Evolutionary conservation across 75 land plant species (phyloP).

Genomic region (Cunninghamia lanceolata): DNA sequence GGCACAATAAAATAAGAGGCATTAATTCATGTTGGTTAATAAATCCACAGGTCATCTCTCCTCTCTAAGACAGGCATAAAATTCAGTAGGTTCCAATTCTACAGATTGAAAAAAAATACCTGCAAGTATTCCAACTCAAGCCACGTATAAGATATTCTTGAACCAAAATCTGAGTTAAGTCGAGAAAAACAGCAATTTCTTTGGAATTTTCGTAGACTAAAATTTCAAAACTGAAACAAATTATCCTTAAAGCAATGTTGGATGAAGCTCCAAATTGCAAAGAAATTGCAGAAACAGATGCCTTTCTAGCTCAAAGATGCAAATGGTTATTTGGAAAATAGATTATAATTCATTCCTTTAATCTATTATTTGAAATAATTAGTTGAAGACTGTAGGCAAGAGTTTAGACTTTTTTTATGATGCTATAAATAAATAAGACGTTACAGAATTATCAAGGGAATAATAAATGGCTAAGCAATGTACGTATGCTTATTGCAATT

Average conservation of each 20-base stretch:
- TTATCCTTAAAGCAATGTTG: not conserved
- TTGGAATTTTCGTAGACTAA: not conserved
- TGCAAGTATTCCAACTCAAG: not conserved
- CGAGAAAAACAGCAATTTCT: not conserved
- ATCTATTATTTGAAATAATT: not conserved
- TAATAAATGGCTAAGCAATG: not conserved
- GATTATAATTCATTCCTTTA: not conserved
- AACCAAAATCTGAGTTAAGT: not conserved
- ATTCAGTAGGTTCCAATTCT: not conserved
- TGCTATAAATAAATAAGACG: not conserved
- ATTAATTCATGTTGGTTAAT: not conserved
- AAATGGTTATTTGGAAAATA: not conserved
- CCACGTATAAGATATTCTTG: not conserved
- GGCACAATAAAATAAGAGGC: constrained; percentile 13
- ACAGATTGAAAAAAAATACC: constrained; percentile 2
- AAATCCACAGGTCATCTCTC: not conserved
- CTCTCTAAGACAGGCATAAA: not conserved
- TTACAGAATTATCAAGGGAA: not conserved
- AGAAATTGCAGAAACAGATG: not conserved
- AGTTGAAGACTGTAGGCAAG: not conserved
- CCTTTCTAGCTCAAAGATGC: not conserved
- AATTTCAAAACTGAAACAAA: not conserved
- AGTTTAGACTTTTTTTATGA: not conserved
- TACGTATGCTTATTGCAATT: not conserved
- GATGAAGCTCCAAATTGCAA: not conserved